phyloP scores from a whole-genome alignment of 2,329 filamentous ascomycete genomes.

The Myriosclerotinia duriaeana region DNA sequence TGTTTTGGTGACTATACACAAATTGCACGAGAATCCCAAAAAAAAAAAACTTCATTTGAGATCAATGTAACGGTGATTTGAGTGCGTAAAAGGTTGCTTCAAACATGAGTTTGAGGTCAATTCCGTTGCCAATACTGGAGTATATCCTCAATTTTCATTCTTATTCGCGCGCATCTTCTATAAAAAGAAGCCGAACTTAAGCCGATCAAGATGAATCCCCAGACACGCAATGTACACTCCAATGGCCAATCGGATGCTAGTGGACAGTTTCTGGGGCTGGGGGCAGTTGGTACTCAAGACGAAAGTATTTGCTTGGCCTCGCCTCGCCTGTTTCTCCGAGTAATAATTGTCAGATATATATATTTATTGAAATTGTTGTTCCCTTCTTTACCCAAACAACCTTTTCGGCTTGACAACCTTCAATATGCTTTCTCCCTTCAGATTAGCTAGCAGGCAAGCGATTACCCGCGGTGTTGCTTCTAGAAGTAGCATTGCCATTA shows the following conservation, averaged over 20 bases:
- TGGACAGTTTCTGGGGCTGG: slow-evolving; percentile 16
- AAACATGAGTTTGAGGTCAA: background rate
- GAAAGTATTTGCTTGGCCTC: background rate
- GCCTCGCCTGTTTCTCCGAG: slow-evolving; percentile 13
- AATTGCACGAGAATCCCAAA: background rate
- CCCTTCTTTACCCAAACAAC: slow-evolving; percentile 1
- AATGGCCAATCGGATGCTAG: slow-evolving; percentile 23
- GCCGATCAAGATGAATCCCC: slow-evolving; percentile 13
- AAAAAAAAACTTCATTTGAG: background rate
- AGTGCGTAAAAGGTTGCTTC: too few species aligned
- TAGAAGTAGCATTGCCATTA: slow-evolving; percentile 33
- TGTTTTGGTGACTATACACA: slow-evolving; percentile 1
- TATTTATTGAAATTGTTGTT: slow-evolving; percentile 18
- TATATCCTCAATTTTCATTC: slow-evolving; percentile 10
- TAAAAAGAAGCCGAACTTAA: slow-evolving; percentile 3
- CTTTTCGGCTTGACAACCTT: slow-evolving; percentile 14
- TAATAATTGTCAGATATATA: slow-evolving; percentile 10
- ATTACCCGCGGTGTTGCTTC: slow-evolving; percentile 34
- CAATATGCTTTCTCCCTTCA: slow-evolving; percentile 58
- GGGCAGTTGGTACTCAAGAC: slow-evolving; percentile 4
- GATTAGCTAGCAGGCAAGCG: slow-evolving; percentile 53
- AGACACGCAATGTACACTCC: slow-evolving; percentile 8
- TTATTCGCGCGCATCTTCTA: slow-evolving; percentile 7
- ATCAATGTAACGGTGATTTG: background rate
- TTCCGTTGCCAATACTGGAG: background rate